These are phyloP conservation scores for Penicillium atrosanguineum DNA, from an alignment of 495 filamentous ascomycete genomes.

Conservation along the genomic window DNA sequence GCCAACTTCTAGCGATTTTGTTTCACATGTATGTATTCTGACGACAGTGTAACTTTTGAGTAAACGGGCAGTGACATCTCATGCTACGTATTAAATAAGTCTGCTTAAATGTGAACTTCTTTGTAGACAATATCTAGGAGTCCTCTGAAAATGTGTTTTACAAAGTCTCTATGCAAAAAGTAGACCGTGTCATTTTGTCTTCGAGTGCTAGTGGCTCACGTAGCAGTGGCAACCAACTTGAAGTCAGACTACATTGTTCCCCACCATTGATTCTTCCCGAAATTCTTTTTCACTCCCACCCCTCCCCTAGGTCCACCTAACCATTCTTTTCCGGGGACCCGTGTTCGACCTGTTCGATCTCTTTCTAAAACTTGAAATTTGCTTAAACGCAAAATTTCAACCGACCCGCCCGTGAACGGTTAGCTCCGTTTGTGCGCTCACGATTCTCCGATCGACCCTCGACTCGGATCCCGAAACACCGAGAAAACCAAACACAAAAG, in stretches of 20 bases:
- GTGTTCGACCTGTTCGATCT: constrained; percentile 12
- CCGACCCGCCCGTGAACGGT: constrained; percentile 24
- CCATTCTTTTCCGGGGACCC: constrained; percentile 24
- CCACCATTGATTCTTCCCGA: constrained; percentile 32
- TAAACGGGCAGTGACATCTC: too few species aligned
- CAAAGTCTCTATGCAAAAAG: too few species aligned
- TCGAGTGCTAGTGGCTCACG: not conserved
- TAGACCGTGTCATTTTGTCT: too few species aligned
- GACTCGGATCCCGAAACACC: constrained; percentile 13
- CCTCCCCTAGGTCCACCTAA: constrained; percentile 16
- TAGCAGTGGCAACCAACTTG: constrained; percentile 14
- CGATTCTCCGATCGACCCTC: constrained; percentile 17
- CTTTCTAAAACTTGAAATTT: constrained; percentile 11
- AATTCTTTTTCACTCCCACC: constrained; percentile 27
- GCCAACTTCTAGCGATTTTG: not conserved
- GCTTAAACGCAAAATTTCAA: constrained; percentile 9
- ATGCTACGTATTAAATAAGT: too few species aligned
- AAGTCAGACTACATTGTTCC: constrained; percentile 26
- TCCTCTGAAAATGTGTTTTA: not conserved
- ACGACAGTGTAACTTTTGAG: not conserved
- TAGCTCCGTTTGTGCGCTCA: constrained; percentile 35
- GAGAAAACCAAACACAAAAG: constrained; percentile 6
- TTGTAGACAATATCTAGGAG: too few species aligned
- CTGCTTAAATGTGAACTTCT: too few species aligned
- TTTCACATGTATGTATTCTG: not conserved